Evolutionary conservation across 495 filamentous ascomycete genomes (phyloP), one percentile per base, ranked within the genome.

Genomic region (Evernia prunastri): DNA sequence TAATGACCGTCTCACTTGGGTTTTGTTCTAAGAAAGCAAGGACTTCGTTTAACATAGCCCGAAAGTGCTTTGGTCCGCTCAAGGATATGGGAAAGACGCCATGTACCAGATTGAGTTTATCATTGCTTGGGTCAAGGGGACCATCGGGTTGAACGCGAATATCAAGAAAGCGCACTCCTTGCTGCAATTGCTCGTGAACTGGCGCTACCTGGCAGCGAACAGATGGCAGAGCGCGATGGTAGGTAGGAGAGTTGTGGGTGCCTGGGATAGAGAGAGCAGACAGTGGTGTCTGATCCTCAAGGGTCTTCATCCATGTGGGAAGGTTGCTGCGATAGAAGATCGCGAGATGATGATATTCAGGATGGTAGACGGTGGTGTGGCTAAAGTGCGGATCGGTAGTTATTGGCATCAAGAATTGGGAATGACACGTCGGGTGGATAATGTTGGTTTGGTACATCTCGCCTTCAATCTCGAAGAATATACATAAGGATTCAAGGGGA

Each of bases 151-250:
- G 84, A 47, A 90, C 89, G 53, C 94, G 87, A 65, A 98, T 86
- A 72, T 98, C 94, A 68, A 98, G 86, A 79, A 96, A 97, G 59
- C 94, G 90, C 29, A 97, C 87, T 42, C 94, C 94, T 75, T 96
- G 95, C 57, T 87, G 77, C 58, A 98, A 83, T 72, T 98, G 94
- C 56, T 84, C 84, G 51, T 78, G 80, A 8, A 91, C 82, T 53
- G 82, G 77, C 31, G 92, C 90, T 33, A 90, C 86, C 75, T 98
- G 94, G 76, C 94, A 98, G 61, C 94, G 89, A 17, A 98, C 94
- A 1, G 90, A 94, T 10, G 94, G 94, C 0, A 96, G 84, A 25
- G 94, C 93, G 33, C 81, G 74, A 75, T 94, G 80, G 75, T 83
- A 86, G 4, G 93, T 94, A 2, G 93, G 89, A 10, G 87, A 89